A percentile compares a stretch with the other conserved stretches of the same genome.
Conservation (phyloP, 495 filamentous ascomycete genomes). For the Penicillium salamii region DNA sequence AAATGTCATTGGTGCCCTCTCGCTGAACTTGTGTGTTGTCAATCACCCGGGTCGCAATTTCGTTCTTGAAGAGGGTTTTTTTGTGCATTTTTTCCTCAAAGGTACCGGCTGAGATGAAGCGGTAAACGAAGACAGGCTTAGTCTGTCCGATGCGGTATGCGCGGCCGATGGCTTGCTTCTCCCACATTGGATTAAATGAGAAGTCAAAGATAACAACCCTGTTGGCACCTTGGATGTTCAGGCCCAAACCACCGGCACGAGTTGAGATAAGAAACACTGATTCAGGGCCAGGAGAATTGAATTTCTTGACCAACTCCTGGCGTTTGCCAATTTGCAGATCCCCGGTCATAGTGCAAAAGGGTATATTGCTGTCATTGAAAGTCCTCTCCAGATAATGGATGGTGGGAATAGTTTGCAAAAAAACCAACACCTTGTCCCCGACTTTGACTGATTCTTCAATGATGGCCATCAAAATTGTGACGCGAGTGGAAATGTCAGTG, state of each 20-base stretch:
- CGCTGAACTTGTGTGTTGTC: slow-evolving; percentile 75
- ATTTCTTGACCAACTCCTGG: slow-evolving; percentile 59
- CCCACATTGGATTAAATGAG: slow-evolving; percentile 73
- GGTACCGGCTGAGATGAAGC: slow-evolving; percentile 75
- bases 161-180: slow-evolving; percentile 86
- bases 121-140: slow-evolving; percentile 85
- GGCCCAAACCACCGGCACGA: slow-evolving; percentile 71
- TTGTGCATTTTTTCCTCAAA: slow-evolving; percentile 73
- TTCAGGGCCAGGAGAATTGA: slow-evolving; percentile 51
- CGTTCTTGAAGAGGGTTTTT: slow-evolving; percentile 72
- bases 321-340: slow-evolving; percentile 48
- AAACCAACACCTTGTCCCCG: slow-evolving; percentile 71
- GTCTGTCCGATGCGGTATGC: slow-evolving; percentile 83
- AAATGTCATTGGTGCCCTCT: slow-evolving; percentile 42
- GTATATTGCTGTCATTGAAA: slow-evolving; percentile 42
- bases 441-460: slow-evolving; percentile 55
- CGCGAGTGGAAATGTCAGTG: slow-evolving; percentile 59
- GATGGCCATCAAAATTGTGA: slow-evolving; percentile 62
- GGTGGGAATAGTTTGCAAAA: slow-evolving; percentile 69
- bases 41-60: slow-evolving; percentile 74
- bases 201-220: slow-evolving; percentile 87
- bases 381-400: slow-evolving; percentile 67
- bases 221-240: slow-evolving; percentile 85
- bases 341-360: slow-evolving; percentile 65
- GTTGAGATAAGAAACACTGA: slow-evolving; percentile 80